phyloP scores from a whole-genome alignment of 225 moss, liverwort and hornwort genomes.

The Ulota crispa region DNA sequence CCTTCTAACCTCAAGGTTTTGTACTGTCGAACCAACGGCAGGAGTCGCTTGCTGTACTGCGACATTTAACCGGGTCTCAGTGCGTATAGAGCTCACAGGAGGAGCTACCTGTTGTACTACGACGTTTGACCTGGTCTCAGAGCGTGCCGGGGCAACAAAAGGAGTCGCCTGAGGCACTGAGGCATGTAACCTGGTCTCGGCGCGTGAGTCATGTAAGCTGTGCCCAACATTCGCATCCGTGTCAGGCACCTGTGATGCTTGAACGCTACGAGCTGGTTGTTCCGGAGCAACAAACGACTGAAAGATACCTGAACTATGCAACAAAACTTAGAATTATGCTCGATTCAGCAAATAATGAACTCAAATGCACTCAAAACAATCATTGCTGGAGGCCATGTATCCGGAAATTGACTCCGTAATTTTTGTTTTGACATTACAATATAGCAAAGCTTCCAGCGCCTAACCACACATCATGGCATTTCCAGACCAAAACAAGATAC shows the following conservation, averaged over 20 bases:
- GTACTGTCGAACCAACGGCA: conserved; percentile 23
- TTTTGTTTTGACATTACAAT: conserved; percentile 1
- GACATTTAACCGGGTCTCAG: conserved; percentile 33
- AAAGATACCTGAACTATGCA: conserved; percentile 46
- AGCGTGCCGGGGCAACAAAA: conserved; percentile 9
- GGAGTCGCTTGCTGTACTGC: conserved; percentile 24
- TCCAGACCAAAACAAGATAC: neutral
- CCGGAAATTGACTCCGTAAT: neutral
- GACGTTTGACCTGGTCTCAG: conserved; percentile 42
- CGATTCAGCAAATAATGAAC: conserved; percentile 7
- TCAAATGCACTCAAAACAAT: conserved; percentile 11
- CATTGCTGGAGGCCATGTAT: conserved; percentile 3
- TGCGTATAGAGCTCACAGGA: conserved; percentile 12
- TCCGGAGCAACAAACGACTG: conserved; percentile 36
- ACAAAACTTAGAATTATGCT: conserved; percentile 17
- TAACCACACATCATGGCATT: neutral
- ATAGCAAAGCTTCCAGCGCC: conserved; percentile 5
- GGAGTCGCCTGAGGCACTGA: conserved; percentile 21
- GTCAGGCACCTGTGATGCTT: conserved; percentile 20
- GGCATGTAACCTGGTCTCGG: conserved; percentile 33
- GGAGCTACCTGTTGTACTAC: conserved; percentile 26
- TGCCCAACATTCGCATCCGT: conserved; percentile 29
- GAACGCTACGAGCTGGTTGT: conserved; percentile 27
- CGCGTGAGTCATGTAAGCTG: conserved; percentile 24
- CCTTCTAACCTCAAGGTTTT: conserved; percentile 41